phyloP scores from a whole-genome alignment of 352 stramenopile species.

The Globisporangium uncinulatum region DNA sequence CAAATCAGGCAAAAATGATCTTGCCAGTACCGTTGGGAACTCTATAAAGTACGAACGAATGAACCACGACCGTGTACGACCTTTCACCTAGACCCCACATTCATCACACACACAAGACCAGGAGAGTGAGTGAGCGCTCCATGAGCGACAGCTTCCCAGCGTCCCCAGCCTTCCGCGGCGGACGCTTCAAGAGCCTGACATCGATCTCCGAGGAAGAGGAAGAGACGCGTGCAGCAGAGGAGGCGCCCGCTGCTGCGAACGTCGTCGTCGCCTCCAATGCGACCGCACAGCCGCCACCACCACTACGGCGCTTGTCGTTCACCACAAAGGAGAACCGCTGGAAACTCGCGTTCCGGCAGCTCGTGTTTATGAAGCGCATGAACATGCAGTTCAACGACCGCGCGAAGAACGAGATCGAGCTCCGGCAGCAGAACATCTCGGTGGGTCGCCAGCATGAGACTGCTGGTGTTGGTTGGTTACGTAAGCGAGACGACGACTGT shows the following conservation, averaged over 20 bases:
- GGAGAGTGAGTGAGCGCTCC: neutral
- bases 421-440: slow-evolving; percentile 73
- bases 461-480: neutral
- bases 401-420: slow-evolving; percentile 76
- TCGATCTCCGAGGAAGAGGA: slow-evolving; percentile 10
- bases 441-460: slow-evolving; percentile 13
- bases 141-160: neutral
- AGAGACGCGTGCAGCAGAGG: slow-evolving; percentile 9
- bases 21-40: too few species aligned
- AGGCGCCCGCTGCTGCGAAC: neutral
- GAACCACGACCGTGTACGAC: neutral
- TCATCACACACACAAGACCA: neutral
- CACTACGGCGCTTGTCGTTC: neutral
- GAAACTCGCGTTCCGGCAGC: slow-evolving; percentile 73
- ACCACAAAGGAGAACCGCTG: slow-evolving; percentile 45
- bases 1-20: neutral
- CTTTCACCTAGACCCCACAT: neutral
- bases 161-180: neutral
- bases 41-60: neutral
- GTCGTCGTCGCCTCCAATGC: neutral
- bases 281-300: neutral
- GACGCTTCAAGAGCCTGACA: slow-evolving; percentile 4
- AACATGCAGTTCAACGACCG: slow-evolving; percentile 74
- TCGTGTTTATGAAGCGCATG: slow-evolving; percentile 83
- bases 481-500: too few species aligned